A percentile compares a stretch with the other conserved stretches of the same genome.
Conservation (phyloP, 169 alveolate genomes). For the Eimeria maxima region DNA sequence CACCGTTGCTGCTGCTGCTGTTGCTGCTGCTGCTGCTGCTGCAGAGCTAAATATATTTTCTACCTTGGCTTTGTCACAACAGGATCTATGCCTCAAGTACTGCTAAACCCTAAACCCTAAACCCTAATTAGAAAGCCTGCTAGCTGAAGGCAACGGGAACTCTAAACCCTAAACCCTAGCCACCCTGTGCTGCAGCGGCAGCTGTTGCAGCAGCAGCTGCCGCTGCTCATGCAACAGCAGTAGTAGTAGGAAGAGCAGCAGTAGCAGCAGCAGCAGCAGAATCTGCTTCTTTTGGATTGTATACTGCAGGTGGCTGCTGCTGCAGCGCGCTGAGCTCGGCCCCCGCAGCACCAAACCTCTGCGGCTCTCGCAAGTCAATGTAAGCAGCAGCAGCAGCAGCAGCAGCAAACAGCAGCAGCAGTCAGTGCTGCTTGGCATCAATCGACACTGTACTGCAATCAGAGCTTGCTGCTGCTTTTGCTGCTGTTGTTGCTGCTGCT, state of each 20-base stretch:
- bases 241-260: not conserved
- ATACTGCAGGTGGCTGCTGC: constrained; percentile 39
- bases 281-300: not conserved
- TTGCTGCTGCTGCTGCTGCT: constrained; percentile 55
- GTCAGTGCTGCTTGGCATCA: not conserved
- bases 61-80: not conserved
- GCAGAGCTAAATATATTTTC: not conserved
- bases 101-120: not conserved
- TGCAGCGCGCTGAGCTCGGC: constrained; percentile 2
- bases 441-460: not conserved
- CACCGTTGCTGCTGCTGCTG: not conserved
- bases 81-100: not conserved
- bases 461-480: constrained; percentile 24
- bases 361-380: not conserved
- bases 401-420: constrained; percentile 21
- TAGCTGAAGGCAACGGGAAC: not conserved
- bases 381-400: constrained; percentile 34
- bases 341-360: constrained; percentile 21
- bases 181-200: not conserved
- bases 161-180: constrained; percentile 19
- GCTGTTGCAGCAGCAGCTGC: not conserved
- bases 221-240: not conserved
- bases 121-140: not conserved
- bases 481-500: constrained; percentile 37
- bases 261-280: not conserved